Conservation (phyloP, 306 rosid species). For the Vigna mungo region DNA sequence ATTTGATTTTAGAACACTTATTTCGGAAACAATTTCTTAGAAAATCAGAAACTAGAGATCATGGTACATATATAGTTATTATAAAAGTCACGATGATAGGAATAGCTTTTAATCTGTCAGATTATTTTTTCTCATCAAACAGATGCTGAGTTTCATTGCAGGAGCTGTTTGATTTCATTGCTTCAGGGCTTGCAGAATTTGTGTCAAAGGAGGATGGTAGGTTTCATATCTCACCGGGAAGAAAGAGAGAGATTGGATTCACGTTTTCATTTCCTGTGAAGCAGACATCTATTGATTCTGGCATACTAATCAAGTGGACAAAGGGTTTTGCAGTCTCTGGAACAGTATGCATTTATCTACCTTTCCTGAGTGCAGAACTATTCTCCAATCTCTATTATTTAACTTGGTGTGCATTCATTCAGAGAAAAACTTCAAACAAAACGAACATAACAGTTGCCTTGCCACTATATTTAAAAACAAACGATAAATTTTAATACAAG, state of each 20-base stretch:
- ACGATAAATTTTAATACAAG: not conserved
- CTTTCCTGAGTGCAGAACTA: not conserved
- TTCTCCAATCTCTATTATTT: not conserved
- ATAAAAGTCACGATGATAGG: no score
- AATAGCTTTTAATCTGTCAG: no score
- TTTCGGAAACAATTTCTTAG: no score
- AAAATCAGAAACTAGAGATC: no score
- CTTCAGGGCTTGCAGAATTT: constrained; percentile 74
- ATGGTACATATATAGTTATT: no score
- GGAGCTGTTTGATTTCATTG: constrained; percentile 93
- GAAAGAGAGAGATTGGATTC: constrained; percentile 85
- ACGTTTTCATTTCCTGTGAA: constrained; percentile 95
- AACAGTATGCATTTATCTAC: constrained; percentile 57
- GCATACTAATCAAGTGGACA: constrained; percentile 93
- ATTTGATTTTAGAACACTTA: no score
- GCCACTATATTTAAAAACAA: not conserved
- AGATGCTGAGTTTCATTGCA: constrained; percentile 25
- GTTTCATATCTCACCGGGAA: constrained; percentile 61
- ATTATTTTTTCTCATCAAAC: no score
- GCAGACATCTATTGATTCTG: constrained; percentile 87
- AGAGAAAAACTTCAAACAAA: not conserved
- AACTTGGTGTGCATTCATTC: not conserved
- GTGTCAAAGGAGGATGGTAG: constrained; percentile 63
- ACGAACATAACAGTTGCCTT: not conserved
- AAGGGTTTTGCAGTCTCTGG: constrained; percentile 94